Percentiles rank a stretch among this genome's conserved stretches.
Evolutionary conservation across 345 rosid species (phyloP).

Genomic region (Moringa oleifera): DNA sequence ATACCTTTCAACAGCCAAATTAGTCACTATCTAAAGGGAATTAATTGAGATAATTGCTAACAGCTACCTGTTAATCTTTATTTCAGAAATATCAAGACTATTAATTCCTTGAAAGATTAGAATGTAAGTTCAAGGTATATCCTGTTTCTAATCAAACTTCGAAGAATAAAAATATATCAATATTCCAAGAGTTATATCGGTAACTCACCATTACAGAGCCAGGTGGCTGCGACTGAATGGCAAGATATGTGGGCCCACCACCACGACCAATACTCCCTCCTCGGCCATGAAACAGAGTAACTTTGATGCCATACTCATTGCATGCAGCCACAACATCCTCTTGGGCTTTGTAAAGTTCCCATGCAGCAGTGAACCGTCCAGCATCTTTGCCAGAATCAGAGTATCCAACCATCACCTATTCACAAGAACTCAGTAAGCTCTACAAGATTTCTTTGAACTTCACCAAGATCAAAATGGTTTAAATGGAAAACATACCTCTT

Average conservation of each 20-base stretch:
- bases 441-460: too few relatives aligned
- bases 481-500: conserved; percentile 46
- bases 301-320: conserved; percentile 78
- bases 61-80: background rate
- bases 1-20: background rate
- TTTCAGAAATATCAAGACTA: too few relatives aligned
- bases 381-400: conserved; percentile 99
- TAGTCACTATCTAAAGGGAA: background rate
- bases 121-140: background rate
- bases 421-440: conserved; percentile 4
- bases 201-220: conserved; percentile 93
- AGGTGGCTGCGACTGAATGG: conserved; percentile 97
- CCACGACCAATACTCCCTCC: conserved; percentile 99
- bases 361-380: conserved; percentile 97
- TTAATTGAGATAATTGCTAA: background rate
- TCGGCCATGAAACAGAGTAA: conserved; percentile 94
- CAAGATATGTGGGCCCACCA: conserved; percentile 95
- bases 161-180: background rate
- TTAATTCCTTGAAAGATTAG: too few relatives aligned
- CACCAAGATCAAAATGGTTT: background rate
- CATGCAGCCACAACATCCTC: conserved; percentile 98
- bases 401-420: conserved; percentile 97
- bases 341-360: conserved; percentile 99
- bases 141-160: background rate
- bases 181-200: background rate